Evolutionary conservation across 139 green algal species (phyloP), one percentile per base, ranked within the genome.

Genomic region (Chlorella vulgaris): DNA sequence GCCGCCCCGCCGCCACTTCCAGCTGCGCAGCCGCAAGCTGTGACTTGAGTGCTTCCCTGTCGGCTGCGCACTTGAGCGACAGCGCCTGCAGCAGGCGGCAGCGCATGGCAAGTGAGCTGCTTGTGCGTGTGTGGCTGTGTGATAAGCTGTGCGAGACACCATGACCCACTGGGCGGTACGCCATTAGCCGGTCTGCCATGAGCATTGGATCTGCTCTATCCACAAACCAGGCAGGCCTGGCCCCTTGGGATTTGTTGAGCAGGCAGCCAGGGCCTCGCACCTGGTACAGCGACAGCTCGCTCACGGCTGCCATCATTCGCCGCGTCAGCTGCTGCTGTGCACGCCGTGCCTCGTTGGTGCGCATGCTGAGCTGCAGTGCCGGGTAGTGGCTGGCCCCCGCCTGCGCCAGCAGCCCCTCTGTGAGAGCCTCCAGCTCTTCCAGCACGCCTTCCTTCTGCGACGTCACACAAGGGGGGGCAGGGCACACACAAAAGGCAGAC

Each of bases 211-310:
- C n/a, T n/a, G n/a, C n/a, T n/a, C n/a, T n/a, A n/a, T n/a, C n/a
- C n/a, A n/a, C n/a, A n/a, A n/a, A n/a, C n/a, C n/a, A n/a, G n/a
- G n/a, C n/a, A n/a, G n/a, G n/a, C n/a, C n/a, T n/a, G n/a, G n/a
- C n/a, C n/a, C n/a, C n/a, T n/a, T n/a, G n/a, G n/a, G n/a, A n/a
- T n/a, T n/a, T n/a, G n/a, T n/a, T n/a, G n/a, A n/a, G n/a, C n/a
- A n/a, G n/a, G n/a, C n/a, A n/a, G n/a, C n/a, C n/a, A n/a, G n/a
- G n/a, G n/a, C n/a, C 47, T 24, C 71, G 2, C 73, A 79, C 73
- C 73, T 97, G 92, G 82, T 95, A 96, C 85, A 98, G 91, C 31
- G 89, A 93, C 55, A 98, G 87, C 89, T 98, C 94, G 36, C 86
- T 92, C 39, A 96, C 91, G 0, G 92, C 92, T 21, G 94, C 94